Evolutionary conservation across 108 stramenopile species (phyloP), one percentile per base, ranked within the genome.

Genomic region (Thalassiosira profunda): DNA sequence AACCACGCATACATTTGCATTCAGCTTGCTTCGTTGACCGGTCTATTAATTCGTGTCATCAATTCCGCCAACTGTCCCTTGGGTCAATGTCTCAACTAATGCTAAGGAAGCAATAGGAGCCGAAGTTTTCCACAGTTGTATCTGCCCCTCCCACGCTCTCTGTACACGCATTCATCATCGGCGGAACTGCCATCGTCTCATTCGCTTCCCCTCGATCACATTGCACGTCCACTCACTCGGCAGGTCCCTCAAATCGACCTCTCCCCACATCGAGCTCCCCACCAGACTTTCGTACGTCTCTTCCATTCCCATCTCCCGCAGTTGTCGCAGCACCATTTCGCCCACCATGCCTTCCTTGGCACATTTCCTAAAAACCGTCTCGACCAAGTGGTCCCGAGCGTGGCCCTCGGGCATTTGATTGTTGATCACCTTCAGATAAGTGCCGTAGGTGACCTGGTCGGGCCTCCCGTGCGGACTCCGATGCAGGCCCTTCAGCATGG

Each of bases 381-480:
- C 72, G 14, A 84, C 74, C 23, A 91, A 58, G 56, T 86, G 69
- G 53, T 76, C 49, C 43, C 86, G 77, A 25, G 76, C 61, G 37
- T 67, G 42, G 36, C 80, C 74, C 23, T 29, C 33, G 2, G 86
- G 84, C 86, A 93, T 90, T 59, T 81, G 86, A 67, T 90, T 88
- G 24, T 73, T 58, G 40, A 85, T 86, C 0, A 84, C 89, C 40
- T 90, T 88, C 34, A 93, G 63, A 49, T 88, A 88, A n/a, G 84
- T 88, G 18, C 92, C 92, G 53, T 93, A 93, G 1, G 92, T 90
- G 26, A 89, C 70, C 21, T 89, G 86, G 55, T 93, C 86, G 7
- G 88, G 83, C 21, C 63, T 81, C 3, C 84, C 84, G 36, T 78
- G 84, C 6, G 63, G 62, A 21, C 79, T 76, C 34, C 58, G 38